Percentiles rank a stretch among this genome's conserved stretches.
These are phyloP conservation scores for Arachnomyces sp. DNA, from an alignment of 2,329 filamentous ascomycete genomes.

Conservation along the genomic window DNA sequence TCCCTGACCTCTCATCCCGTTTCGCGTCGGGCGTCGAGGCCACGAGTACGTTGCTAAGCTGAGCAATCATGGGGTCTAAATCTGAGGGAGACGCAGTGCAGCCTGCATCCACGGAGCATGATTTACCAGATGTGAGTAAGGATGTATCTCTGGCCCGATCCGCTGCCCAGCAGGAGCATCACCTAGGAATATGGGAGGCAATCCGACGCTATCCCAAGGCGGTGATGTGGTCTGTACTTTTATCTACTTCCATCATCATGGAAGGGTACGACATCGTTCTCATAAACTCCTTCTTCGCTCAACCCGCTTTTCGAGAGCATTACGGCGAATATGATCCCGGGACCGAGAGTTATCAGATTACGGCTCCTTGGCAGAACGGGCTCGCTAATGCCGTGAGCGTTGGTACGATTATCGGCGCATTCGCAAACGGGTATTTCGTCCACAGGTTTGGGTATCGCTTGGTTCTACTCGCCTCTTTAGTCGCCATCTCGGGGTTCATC, in stretches of 20 bases:
- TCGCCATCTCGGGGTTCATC: slow-evolving; percentile 40
- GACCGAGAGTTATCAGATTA: slow-evolving; percentile 6
- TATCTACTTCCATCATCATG: slow-evolving; percentile 21
- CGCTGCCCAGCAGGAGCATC: too few relatives aligned
- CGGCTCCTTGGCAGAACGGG: slow-evolving; percentile 33
- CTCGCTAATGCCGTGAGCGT: slow-evolving; percentile 37
- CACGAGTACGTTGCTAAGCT: too few relatives aligned
- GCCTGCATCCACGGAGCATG: too few relatives aligned
- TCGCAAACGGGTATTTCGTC: slow-evolving; percentile 44
- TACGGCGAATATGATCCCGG: slow-evolving; percentile 7
- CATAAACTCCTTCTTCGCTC: slow-evolving; percentile 15
- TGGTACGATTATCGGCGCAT: slow-evolving; percentile 43
- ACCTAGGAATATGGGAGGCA: slow-evolving; percentile 10
- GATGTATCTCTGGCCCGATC: too few relatives aligned
- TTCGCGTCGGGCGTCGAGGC: too few relatives aligned
- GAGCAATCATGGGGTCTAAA: too few relatives aligned
- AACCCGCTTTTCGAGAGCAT: too few relatives aligned
- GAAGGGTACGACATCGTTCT: slow-evolving; percentile 19
- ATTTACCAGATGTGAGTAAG: too few relatives aligned
- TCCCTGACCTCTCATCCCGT: too few relatives aligned
- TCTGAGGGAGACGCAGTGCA: too few relatives aligned
- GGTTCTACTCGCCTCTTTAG: slow-evolving; percentile 41
- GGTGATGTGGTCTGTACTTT: slow-evolving; percentile 16
- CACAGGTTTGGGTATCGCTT: slow-evolving; percentile 46
- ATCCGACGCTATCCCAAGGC: slow-evolving; percentile 19